Base-by-base conservation (phyloP, 495 filamentous ascomycete species). In the Aspergillus sclerotiicarbonarius region DNA sequence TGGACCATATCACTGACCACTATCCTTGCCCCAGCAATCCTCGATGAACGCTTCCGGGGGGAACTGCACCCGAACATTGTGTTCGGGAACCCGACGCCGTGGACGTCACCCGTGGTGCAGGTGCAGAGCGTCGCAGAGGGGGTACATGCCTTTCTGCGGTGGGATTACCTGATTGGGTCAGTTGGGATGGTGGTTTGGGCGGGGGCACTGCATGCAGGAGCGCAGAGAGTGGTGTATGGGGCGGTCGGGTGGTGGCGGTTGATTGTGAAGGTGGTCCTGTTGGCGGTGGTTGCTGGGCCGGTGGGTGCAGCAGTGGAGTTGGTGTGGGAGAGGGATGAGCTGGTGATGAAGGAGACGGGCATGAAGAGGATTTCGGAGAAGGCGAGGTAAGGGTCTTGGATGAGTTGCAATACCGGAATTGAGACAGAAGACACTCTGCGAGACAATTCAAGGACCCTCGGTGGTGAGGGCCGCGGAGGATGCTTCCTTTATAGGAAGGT, bases 241-340 rank as follows among this genome's bases (percentile, higher is more conserved):
- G 63, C 53, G 33, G 67, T 67, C 7, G 63, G 62, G 5, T 62
- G 66, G 66, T 61, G 31, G 45, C 67, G 66, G 32, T 55, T 73
- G 37, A 51, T 70, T n/a, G 18, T 67, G 19, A 80, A 77, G 55
- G 63, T 75, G 20, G 69, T 61, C 16, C 39, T 75, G 2, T 71
- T 83, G 71, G 58, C 71, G 13, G 32, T 75, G 47, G 12, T 85
- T 15, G 67, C 70, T 3, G 84, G 84, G 0, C 84, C 83, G 0
- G 67, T 69, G 0, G 83, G 76, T 3, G 77, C 75, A 10, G 76
- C 78, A 1, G 66, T 82, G 12, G 76, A 78, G 49, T 67, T 85
- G 59, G 66, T 84, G 19, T 86, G 82, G 83, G 82, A 80, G 57
- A 73, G 82, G 21, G 83, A 87, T 64, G 80, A 80, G 59, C 60